A percentile compares a stretch with the other conserved stretches of the same genome.
These are phyloP conservation scores for Annulohypoxylon nitens DNA, from an alignment of 495 filamentous ascomycete genomes.

Conservation along the genomic window DNA sequence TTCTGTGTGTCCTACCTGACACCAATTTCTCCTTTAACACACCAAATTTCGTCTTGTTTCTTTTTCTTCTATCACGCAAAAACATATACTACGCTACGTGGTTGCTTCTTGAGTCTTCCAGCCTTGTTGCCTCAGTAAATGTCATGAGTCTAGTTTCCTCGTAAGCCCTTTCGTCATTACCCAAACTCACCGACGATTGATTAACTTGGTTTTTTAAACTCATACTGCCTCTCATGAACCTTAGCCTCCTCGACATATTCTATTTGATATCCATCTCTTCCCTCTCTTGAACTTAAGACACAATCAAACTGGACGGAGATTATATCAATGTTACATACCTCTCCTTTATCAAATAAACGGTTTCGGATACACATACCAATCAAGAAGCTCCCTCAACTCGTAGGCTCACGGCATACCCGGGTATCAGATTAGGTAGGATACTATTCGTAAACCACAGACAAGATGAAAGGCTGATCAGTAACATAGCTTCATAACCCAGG, in stretches of 20 bases:
- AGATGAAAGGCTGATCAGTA: background rate
- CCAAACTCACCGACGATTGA: background rate
- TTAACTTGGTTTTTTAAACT: background rate
- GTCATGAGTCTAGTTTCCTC: background rate
- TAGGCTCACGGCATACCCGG: background rate
- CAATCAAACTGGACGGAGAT: background rate
- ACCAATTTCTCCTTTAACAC: background rate
- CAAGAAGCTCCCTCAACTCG: background rate
- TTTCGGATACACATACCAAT: background rate
- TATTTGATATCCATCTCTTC: too few species aligned
- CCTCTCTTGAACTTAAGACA: background rate
- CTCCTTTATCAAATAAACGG: background rate
- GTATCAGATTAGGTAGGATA: background rate
- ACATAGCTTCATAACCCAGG: background rate
- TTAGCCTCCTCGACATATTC: background rate
- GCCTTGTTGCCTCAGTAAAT: background rate
- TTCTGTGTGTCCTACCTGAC: conserved; percentile 7
- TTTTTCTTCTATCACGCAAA: background rate
- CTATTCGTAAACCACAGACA: background rate
- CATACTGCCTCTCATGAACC: background rate
- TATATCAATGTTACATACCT: background rate
- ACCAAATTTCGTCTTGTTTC: background rate
- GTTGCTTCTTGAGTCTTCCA: background rate
- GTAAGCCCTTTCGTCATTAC: conserved; percentile 2
- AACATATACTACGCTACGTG: background rate